A percentile compares a stretch with the other conserved stretches of the same genome.
phyloP scores from a whole-genome alignment of 192 early-diverging fungal species.

The Haplosporangium gracile region DNA sequence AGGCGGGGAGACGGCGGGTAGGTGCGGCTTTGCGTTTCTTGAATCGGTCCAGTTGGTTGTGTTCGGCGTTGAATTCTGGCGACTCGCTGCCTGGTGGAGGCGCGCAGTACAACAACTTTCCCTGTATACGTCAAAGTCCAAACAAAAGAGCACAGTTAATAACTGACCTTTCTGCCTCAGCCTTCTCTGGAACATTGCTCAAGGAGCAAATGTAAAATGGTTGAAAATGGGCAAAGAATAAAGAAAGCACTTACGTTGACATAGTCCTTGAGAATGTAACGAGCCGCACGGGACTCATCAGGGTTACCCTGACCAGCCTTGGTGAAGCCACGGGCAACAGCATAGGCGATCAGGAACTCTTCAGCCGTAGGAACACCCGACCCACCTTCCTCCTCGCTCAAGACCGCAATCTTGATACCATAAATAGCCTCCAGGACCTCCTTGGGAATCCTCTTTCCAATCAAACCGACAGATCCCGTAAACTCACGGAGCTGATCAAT shows the following conservation, averaged over 20 bases:
- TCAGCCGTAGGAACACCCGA: conserved; percentile 84
- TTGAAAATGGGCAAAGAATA: not conserved
- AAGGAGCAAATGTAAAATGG: not conserved
- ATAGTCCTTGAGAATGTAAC: conserved; percentile 99
- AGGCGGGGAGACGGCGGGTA: conserved; percentile 40
- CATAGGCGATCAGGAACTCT: conserved; percentile 93
- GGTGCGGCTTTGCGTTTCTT: conserved; percentile 62
- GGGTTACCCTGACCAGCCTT: conserved; percentile 96
- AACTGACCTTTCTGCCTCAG: not conserved
- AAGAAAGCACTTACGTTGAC: conserved; percentile 72
- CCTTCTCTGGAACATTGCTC: not conserved
- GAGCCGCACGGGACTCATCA: conserved; percentile 96
- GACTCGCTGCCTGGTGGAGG: conserved; percentile 81
- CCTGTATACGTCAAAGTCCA: conserved; percentile 60
- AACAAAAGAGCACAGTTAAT: not conserved
- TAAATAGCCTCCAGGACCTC: conserved; percentile 91
- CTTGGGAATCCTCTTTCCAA: conserved; percentile 89
- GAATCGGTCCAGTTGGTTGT: conserved; percentile 75
- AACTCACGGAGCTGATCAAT: conserved; percentile 98
- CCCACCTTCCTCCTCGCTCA: conserved; percentile 82
- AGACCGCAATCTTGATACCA: conserved; percentile 88
- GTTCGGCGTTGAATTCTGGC: conserved; percentile 88
- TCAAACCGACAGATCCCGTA: conserved; percentile 86
- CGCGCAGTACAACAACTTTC: conserved; percentile 91
- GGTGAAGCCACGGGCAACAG: conserved; percentile 92